These are phyloP conservation scores for Puccinellia tenuiflora DNA, from an alignment of 176 grass and related monocot genomes.

Conservation along the genomic window DNA sequence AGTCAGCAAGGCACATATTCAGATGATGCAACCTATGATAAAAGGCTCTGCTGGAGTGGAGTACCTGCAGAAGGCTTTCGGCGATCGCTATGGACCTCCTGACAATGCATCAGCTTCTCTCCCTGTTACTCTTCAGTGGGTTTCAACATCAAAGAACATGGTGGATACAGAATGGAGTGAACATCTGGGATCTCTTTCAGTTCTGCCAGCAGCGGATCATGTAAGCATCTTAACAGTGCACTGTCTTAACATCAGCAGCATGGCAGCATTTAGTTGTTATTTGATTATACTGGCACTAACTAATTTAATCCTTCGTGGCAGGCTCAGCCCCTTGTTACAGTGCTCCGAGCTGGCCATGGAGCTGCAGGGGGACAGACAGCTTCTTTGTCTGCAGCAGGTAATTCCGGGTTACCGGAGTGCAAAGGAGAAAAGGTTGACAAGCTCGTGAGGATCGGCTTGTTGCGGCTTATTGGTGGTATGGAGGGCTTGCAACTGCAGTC, in stretches of 20 bases:
- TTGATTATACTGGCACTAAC: neutral
- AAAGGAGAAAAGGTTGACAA: conserved; percentile 76
- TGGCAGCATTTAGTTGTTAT: neutral
- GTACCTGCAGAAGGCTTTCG: conserved; percentile 90
- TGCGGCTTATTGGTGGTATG: conserved; percentile 52
- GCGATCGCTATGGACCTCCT: conserved; percentile 57
- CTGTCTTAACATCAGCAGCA: neutral
- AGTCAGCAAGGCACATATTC: conserved; percentile 71
- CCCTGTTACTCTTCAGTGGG: conserved; percentile 48
- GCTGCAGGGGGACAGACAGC: conserved; percentile 28
- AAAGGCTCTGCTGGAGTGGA: conserved; percentile 77
- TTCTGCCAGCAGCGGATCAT: conserved; percentile 48
- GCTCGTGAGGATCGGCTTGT: conserved; percentile 62
- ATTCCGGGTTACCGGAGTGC: conserved; percentile 56
- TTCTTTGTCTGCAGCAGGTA: conserved; percentile 17
- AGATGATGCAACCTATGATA: conserved; percentile 71
- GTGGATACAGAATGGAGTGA: conserved; percentile 67
- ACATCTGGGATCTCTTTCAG: conserved; percentile 42
- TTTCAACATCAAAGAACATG: conserved; percentile 31
- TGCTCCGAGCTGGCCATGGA: conserved; percentile 66
- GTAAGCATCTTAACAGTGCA: neutral
- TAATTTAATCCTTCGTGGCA: conserved; percentile 10
- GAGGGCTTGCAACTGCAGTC: conserved; percentile 62
- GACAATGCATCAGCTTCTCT: conserved; percentile 40
- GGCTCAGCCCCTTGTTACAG: conserved; percentile 50